phyloP scores from a whole-genome alignment of 345 rosid species.

The Rhodamnia rubescens region DNA sequence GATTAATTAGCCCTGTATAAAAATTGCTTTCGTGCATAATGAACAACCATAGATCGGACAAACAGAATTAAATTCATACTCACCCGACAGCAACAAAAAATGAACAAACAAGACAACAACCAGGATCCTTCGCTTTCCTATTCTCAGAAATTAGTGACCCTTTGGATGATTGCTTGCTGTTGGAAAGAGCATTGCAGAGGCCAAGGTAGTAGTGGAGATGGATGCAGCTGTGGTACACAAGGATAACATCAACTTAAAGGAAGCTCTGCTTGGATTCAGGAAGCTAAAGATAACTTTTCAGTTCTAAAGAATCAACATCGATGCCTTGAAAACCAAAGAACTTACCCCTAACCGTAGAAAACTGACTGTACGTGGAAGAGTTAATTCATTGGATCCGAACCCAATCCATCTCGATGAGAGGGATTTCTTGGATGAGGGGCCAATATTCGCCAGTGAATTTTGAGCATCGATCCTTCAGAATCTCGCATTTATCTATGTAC shows the following conservation, averaged over 20 bases:
- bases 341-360: not conserved
- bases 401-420: accelerated
- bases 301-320: no score
- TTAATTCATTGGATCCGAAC: no score
- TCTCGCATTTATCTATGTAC: accelerated
- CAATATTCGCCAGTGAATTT: no score
- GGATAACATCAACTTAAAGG: not conserved
- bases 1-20: not conserved
- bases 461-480: no score
- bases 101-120: not conserved
- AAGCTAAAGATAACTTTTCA: no score
- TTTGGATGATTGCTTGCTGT: not conserved
- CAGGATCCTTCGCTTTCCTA: no score
- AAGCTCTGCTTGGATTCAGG: not conserved
- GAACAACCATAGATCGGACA: no score
- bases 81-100: not conserved
- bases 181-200: not conserved
- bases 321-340: no score
- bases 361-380: not conserved
- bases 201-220: not conserved
- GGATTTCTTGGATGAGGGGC: no score
- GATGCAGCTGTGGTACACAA: not conserved
- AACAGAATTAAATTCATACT: not conserved
- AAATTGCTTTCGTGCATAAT: no score
- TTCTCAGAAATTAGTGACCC: no score